These are phyloP conservation scores for Ophiocordyceps robertsii DNA, from an alignment of 2,329 filamentous ascomycete genomes.

Conservation along the genomic window DNA sequence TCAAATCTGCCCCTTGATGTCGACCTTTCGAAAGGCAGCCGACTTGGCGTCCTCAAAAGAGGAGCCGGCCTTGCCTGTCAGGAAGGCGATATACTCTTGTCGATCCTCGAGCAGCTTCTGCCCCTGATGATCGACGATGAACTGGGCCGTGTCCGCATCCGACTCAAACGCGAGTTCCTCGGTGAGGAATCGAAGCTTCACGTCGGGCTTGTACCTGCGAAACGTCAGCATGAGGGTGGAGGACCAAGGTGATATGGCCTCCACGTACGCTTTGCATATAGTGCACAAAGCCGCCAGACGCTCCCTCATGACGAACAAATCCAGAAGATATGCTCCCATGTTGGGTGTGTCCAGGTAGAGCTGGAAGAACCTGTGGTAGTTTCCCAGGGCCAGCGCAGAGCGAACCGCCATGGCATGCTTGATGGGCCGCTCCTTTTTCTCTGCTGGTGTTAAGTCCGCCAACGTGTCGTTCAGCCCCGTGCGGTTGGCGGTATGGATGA, in stretches of 20 bases:
- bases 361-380: constrained; percentile 97
- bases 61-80: constrained; percentile 57
- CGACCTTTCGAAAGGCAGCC: constrained; percentile 71
- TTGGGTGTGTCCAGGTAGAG: constrained; percentile 88
- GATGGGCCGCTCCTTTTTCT: constrained; percentile 73
- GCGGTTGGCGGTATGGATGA: constrained; percentile 97
- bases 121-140: constrained; percentile 70
- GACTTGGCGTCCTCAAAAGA: constrained; percentile 63
- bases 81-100: constrained; percentile 57
- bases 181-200: constrained; percentile 82
- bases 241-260: not conserved
- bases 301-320: constrained; percentile 95
- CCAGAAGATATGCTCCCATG: constrained; percentile 97
- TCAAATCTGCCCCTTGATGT: constrained; percentile 96
- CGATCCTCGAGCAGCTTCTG: constrained; percentile 67
- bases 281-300: constrained; percentile 79
- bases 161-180: constrained; percentile 94
- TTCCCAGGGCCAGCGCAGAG: constrained; percentile 81
- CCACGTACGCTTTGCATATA: constrained; percentile 85
- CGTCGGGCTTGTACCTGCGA: constrained; percentile 76
- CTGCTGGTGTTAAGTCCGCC: constrained; percentile 96
- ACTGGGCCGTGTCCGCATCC: constrained; percentile 79
- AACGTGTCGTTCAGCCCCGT: constrained; percentile 96
- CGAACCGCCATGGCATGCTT: constrained; percentile 87
- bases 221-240: constrained; percentile 27